Evolutionary conservation across 257 asterid species (phyloP), one percentile per base, ranked within the genome.

Genomic region (Solanum tacnaense): DNA sequence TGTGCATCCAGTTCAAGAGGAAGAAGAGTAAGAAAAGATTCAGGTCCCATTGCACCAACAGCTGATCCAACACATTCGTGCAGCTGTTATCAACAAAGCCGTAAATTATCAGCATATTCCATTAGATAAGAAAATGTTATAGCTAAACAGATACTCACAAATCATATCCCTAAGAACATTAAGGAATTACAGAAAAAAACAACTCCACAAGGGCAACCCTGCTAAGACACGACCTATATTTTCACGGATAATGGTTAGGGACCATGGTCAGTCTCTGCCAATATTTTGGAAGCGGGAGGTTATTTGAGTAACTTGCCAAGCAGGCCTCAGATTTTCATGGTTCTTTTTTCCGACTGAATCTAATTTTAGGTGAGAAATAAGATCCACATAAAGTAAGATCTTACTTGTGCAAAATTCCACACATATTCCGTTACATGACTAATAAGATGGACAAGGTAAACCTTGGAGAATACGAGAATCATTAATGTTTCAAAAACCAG

Each of bases 21-120:
- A 71, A 97, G 89, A 90, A 94, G 86, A 87, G 90, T 89, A 92
- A 94, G 89, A 89, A 96, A 94, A 25, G 90, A 87, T 87, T 92
- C 98, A 31, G 99, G 98, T 88, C 99, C 99, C 98, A 97, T 92
- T 62, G 99, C 96, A 18, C 95, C 92, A 92, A 97, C 88, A 88
- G 98, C 98, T 58, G 96, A 89, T 89, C 99, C 99, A 29, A 97
- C 91, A 89, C 99, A 97, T 91, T 92, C 95, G 58, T 97, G 99
- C 92, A 97, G 93, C 99, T 97, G 98, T 89, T 87, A 89, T 87
- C 49, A 87, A 87, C 83, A 89, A 34, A 84, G 44, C 76, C 46
- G 2, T 82, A 82, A 31, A 49, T 20, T 23, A 29, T 52, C 86
- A 82, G 86, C 9, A 52, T 49, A 31, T 49, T 5, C 12, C 7